A percentile compares a stretch with the other conserved stretches of the same genome.
These are phyloP conservation scores for Cystobasidium sp. DNA, from an alignment of 1,284 basidiomycete species.

Conservation along the genomic window DNA sequence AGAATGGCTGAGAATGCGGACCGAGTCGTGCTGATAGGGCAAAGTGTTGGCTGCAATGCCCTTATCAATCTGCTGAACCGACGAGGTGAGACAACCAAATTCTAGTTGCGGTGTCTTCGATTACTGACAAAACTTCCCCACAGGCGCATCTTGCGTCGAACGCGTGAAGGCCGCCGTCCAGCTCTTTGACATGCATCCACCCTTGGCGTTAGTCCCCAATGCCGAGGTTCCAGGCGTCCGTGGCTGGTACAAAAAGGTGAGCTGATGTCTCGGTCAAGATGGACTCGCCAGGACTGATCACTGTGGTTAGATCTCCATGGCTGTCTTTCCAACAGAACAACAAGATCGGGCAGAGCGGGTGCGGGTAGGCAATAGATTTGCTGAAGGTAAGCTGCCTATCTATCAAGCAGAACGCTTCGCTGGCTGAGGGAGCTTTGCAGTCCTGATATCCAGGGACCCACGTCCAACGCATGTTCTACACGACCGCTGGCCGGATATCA, in stretches of 20 bases:
- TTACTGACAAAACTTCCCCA: not conserved
- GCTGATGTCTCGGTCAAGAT: not conserved
- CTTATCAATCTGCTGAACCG: constrained; percentile 73
- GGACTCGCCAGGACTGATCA: not conserved
- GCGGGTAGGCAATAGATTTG: constrained; percentile 18
- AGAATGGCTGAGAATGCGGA: constrained; percentile 59
- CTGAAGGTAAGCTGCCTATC: constrained; percentile 15
- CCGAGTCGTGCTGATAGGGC: constrained; percentile 79
- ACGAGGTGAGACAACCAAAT: constrained; percentile 61
- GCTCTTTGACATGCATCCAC: constrained; percentile 30
- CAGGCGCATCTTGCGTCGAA: not conserved
- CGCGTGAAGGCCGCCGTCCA: constrained; percentile 25
- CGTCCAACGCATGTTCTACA: constrained; percentile 41
- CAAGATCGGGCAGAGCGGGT: constrained; percentile 7
- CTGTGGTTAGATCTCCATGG: constrained; percentile 21
- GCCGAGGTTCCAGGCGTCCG: constrained; percentile 19
- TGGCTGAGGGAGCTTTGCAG: not conserved
- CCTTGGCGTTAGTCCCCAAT: constrained; percentile 10
- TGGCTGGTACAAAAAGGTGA: constrained; percentile 32
- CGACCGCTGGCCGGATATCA: constrained; percentile 12
- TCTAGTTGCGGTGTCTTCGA: not conserved
- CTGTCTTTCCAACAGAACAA: constrained; percentile 33
- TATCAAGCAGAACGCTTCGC: not conserved
- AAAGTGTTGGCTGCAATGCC: constrained; percentile 77
- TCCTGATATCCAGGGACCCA: constrained; percentile 36